Evolutionary conservation across 805 yeast species (phyloP).

Genomic region (Sugiyamaella marilandica): DNA sequence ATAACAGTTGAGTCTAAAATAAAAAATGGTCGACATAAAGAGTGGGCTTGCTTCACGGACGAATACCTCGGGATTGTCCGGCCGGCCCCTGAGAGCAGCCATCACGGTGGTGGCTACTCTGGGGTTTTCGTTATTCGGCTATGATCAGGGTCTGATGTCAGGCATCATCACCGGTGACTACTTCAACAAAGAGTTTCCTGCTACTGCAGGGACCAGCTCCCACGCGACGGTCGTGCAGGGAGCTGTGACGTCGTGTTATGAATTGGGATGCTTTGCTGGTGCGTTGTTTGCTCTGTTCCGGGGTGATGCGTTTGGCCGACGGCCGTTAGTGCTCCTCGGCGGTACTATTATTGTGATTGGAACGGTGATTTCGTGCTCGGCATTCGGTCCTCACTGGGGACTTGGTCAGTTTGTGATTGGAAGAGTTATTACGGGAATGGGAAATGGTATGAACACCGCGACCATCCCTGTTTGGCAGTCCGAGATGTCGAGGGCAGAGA

Average conservation of each 20-base stretch:
- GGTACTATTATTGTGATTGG: constrained; percentile 55
- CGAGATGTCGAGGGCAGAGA: constrained; percentile 62
- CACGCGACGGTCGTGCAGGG: constrained; percentile 53
- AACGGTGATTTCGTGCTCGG: constrained; percentile 52
- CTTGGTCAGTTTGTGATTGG: constrained; percentile 72
- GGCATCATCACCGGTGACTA: constrained; percentile 46
- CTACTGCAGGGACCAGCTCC: constrained; percentile 40
- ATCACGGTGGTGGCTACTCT: constrained; percentile 57
- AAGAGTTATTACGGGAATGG: constrained; percentile 67
- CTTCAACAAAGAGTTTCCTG: constrained; percentile 60
- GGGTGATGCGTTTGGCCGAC: constrained; percentile 66
- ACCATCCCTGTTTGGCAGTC: constrained; percentile 84
- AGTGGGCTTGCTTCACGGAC: constrained; percentile 29
- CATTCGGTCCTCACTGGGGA: constrained; percentile 30
- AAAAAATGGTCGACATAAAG: neutral
- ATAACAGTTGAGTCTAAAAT: neutral
- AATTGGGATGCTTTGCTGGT: constrained; percentile 72
- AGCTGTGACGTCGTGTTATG: constrained; percentile 52
- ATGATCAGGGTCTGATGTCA: constrained; percentile 72
- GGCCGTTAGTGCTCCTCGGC: constrained; percentile 56
- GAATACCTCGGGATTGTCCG: constrained; percentile 52
- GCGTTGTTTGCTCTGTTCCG: constrained; percentile 56
- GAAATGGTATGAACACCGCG: constrained; percentile 72
- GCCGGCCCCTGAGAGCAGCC: constrained; percentile 45
- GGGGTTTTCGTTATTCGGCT: constrained; percentile 69